phyloP scores from a whole-genome alignment of 306 rosid species.

The Luffa aegyptiaca region DNA sequence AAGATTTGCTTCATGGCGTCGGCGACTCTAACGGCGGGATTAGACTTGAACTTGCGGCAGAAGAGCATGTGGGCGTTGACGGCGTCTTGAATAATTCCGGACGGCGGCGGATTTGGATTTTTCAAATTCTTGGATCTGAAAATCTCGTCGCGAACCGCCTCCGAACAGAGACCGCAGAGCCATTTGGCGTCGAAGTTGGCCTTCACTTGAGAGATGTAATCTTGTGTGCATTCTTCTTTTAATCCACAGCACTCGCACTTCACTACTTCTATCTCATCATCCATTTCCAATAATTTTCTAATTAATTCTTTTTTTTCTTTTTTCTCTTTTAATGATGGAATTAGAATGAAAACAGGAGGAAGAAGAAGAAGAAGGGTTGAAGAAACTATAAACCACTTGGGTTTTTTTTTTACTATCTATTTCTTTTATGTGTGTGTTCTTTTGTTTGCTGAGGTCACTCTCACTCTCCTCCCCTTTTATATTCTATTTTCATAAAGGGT shows the following conservation, averaged over 20 bases:
- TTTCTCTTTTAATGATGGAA: neutral
- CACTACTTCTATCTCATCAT: slow-evolving; percentile 50
- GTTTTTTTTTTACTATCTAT: too few species aligned
- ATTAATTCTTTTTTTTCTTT: neutral
- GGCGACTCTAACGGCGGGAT: slow-evolving; percentile 84
- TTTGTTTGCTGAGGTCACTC: too few species aligned
- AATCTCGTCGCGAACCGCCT: slow-evolving; percentile 85
- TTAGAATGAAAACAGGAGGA: too few species aligned
- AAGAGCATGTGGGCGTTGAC: slow-evolving; percentile 93
- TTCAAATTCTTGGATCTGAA: slow-evolving; percentile 36
- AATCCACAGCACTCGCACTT: slow-evolving; percentile 94
- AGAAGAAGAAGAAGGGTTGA: neutral
- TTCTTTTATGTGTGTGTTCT: too few species aligned
- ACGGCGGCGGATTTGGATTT: neutral
- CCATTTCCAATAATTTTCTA: slow-evolving; percentile 38
- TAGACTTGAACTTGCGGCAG: slow-evolving; percentile 78
- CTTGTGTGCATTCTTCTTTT: slow-evolving; percentile 93
- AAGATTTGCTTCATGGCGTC: slow-evolving; percentile 98
- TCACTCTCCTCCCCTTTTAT: too few species aligned
- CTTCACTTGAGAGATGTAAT: slow-evolving; percentile 57
- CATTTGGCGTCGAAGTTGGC: slow-evolving; percentile 74
- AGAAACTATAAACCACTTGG: too few species aligned
- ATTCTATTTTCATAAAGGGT: too few species aligned
- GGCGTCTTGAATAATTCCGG: slow-evolving; percentile 69
- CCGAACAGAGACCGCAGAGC: slow-evolving; percentile 95